These are phyloP conservation scores for Aspergillus texensis DNA, from an alignment of 2,329 filamentous ascomycete genomes.

Conservation along the genomic window DNA sequence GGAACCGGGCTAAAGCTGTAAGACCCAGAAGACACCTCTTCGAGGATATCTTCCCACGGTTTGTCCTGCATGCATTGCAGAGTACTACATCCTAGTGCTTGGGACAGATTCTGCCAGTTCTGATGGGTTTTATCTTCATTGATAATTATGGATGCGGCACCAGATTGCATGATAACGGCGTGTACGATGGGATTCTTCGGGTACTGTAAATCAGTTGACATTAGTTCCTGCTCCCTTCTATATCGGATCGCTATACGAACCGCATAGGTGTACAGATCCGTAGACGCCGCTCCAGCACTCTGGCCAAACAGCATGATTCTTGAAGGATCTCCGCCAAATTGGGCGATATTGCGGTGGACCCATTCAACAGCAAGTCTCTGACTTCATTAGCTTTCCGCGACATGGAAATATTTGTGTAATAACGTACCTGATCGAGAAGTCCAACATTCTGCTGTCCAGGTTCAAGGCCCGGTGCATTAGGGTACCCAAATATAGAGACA, in stretches of 20 bases:
- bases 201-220: neutral
- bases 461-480: constrained; percentile 18
- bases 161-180: neutral
- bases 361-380: constrained; percentile 7
- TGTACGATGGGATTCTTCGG: neutral
- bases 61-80: neutral
- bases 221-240: neutral
- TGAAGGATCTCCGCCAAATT: constrained; percentile 7
- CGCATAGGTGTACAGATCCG: neutral
- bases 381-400: neutral
- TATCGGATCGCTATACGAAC: neutral
- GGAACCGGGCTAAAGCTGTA: neutral
- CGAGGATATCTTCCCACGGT: neutral
- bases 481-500: constrained; percentile 23
- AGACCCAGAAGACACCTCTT: neutral
- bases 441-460: constrained; percentile 18
- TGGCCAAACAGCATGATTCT: neutral
- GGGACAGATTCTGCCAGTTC: neutral
- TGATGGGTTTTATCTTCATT: neutral
- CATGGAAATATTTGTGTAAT: no score
- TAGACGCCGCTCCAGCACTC: neutral
- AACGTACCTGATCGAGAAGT: constrained; percentile 20
- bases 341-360: constrained; percentile 2
- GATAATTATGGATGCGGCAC: neutral
- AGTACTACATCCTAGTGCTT: neutral